A percentile compares a stretch with the other conserved stretches of the same genome.
Evolutionary conservation across 202 grass and related monocot genomes (phyloP).

Genomic region (Panicum hallii): DNA sequence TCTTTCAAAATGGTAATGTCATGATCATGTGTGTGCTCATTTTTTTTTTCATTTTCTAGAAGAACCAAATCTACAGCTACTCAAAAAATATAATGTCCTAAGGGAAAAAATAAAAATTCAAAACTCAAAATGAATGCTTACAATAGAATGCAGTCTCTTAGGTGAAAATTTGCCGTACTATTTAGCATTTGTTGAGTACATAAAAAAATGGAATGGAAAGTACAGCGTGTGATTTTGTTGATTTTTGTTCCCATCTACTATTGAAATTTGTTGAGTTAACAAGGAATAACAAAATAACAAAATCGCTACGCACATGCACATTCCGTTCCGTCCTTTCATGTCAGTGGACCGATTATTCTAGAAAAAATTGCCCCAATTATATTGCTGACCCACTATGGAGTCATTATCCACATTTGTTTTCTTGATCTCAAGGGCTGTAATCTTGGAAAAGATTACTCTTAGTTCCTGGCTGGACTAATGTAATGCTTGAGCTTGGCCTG

Average conservation of each 20-base stretch:
- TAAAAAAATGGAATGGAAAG: neutral
- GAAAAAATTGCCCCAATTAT: neutral
- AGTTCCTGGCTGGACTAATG: neutral
- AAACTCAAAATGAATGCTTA: neutral
- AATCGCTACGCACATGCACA: neutral
- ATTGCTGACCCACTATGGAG: too few species aligned
- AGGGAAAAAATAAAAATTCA: neutral
- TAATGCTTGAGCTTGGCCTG: neutral
- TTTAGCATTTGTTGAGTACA: neutral
- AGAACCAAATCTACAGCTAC: neutral
- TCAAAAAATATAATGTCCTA: neutral
- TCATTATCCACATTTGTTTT: neutral
- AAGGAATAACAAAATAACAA: neutral
- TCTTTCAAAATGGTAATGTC: neutral
- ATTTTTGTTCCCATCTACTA: neutral
- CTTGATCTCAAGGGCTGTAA: neutral
- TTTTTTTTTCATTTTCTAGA: neutral
- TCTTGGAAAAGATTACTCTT: neutral
- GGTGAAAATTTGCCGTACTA: neutral
- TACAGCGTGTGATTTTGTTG: neutral
- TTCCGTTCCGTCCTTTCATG: neutral
- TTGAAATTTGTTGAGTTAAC: neutral
- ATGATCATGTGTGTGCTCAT: neutral
- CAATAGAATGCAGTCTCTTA: neutral
- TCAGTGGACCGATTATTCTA: neutral